Evolutionary conservation across 2,329 filamentous ascomycete species (phyloP).

Genomic region (Ciborinia camelliae): DNA sequence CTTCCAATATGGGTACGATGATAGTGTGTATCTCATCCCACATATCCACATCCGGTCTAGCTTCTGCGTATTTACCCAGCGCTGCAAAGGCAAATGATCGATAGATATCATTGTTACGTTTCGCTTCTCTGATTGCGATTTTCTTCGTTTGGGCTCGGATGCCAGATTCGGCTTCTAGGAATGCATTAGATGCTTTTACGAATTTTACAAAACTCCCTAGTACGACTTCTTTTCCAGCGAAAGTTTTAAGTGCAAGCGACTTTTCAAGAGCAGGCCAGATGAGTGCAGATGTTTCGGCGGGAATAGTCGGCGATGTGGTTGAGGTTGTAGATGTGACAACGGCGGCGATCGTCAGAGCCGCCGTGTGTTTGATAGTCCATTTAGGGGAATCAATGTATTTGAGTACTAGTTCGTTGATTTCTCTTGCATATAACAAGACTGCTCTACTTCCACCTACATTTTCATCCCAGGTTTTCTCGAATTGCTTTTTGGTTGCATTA

Average conservation of each 20-base stretch:
- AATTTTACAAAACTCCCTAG: constrained; percentile 78
- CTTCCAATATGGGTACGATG: constrained; percentile 59
- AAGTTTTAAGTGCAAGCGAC: constrained; percentile 82
- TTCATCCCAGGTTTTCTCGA: constrained; percentile 82
- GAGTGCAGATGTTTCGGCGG: constrained; percentile 54
- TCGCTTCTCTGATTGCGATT: constrained; percentile 81
- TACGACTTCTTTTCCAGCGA: constrained; percentile 84
- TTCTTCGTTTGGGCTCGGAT: constrained; percentile 69
- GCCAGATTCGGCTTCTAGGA: constrained; percentile 52
- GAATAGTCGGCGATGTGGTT: constrained; percentile 52
- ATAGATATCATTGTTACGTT: constrained; percentile 84
- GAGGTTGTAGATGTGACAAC: constrained; percentile 62
- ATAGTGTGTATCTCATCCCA: constrained; percentile 64
- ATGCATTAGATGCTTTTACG: constrained; percentile 57
- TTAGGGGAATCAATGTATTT: constrained; percentile 72
- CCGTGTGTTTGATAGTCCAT: constrained; percentile 88
- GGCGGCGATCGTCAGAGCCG: constrained; percentile 75
- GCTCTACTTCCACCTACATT: constrained; percentile 83
- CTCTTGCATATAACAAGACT: constrained; percentile 76
- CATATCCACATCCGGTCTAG: constrained; percentile 66
- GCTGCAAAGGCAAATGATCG: constrained; percentile 69
- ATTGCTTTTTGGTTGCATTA: constrained; percentile 74
- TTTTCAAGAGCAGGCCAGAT: constrained; percentile 85
- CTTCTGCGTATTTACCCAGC: constrained; percentile 69
- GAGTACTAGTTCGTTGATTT: constrained; percentile 70